These are phyloP conservation scores for Clathrus columnatus DNA, from an alignment of 768 basidiomycete genomes.

Conservation along the genomic window DNA sequence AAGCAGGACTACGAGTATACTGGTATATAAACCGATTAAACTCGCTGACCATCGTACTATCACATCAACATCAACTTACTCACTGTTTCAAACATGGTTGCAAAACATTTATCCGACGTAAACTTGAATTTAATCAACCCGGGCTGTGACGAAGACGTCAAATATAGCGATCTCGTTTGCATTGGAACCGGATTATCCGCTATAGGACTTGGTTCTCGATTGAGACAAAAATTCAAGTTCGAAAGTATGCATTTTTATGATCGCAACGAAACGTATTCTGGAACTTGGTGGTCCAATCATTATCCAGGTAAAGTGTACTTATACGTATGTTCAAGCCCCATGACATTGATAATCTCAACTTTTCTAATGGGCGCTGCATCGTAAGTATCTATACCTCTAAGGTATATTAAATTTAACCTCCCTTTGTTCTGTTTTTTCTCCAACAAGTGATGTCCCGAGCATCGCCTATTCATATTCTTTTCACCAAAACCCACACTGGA, in stretches of 20 bases:
- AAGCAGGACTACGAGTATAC: too few species aligned
- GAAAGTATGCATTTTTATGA: conserved; percentile 17
- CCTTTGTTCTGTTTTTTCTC: too few species aligned
- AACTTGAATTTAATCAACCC: too few species aligned
- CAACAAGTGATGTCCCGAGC: background rate
- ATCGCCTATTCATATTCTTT: conserved; percentile 2
- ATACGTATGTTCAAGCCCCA: background rate
- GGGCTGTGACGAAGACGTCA: too few species aligned
- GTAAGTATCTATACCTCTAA: too few species aligned
- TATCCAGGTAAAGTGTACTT: background rate
- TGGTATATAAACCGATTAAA: too few species aligned
- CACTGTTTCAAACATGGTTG: too few species aligned
- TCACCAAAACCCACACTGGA: background rate
- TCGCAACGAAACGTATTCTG: conserved; percentile 7
- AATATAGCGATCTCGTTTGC: conserved; percentile 3
- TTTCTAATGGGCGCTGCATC: background rate
- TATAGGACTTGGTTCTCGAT: conserved; percentile 16
- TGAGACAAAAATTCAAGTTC: conserved; percentile 15
- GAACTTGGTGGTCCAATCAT: conserved; percentile 13
- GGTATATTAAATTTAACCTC: too few species aligned
- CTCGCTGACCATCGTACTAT: too few species aligned
- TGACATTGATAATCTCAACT: background rate
- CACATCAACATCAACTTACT: too few species aligned
- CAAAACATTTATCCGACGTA: too few species aligned
- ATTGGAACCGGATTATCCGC: conserved; percentile 18